These are phyloP conservation scores for Leccinellum albellum DNA, from an alignment of 768 basidiomycete genomes.

Conservation along the genomic window DNA sequence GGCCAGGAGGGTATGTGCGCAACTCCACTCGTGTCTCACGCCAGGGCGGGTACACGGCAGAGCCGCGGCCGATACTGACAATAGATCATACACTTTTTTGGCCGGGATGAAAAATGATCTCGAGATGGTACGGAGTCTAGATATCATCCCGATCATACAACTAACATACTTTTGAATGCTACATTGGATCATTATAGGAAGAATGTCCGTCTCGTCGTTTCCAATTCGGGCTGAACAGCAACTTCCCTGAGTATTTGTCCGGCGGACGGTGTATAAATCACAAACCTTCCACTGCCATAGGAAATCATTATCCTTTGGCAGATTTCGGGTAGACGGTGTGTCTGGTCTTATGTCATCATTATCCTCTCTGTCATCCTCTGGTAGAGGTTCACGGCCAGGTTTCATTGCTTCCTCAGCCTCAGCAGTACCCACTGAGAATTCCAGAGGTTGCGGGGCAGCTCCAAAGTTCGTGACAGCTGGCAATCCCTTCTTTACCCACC, in stretches of 20 bases:
- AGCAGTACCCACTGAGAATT: conserved; percentile 45
- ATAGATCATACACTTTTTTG: too few relatives aligned
- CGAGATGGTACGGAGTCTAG: too few relatives aligned
- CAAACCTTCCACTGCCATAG: conserved; percentile 90
- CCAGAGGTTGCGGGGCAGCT: conserved; percentile 53
- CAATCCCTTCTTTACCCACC: conserved; percentile 83
- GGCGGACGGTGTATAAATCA: conserved; percentile 2
- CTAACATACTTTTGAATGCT: background rate
- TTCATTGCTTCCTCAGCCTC: conserved; percentile 20
- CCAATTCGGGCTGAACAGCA: conserved; percentile 75
- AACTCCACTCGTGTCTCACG: conserved; percentile 8
- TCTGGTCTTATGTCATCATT: conserved; percentile 18
- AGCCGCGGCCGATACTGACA: too few relatives aligned
- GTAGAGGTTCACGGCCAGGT: conserved; percentile 11
- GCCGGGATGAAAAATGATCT: too few relatives aligned
- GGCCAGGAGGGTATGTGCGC: background rate
- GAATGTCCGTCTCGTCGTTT: conserved; percentile 86
- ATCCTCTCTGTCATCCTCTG: conserved; percentile 12
- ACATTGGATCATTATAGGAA: conserved; percentile 63
- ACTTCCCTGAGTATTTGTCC: background rate
- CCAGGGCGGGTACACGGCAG: too few relatives aligned
- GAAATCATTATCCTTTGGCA: conserved; percentile 71
- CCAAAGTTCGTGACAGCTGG: conserved; percentile 75
- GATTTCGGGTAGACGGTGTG: conserved; percentile 28
- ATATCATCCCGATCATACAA: too few relatives aligned